Evolutionary conservation across 2,329 filamentous ascomycete genomes (phyloP), one percentile per base, ranked within the genome.

Genomic region (Reticulascus tulasneorum): DNA sequence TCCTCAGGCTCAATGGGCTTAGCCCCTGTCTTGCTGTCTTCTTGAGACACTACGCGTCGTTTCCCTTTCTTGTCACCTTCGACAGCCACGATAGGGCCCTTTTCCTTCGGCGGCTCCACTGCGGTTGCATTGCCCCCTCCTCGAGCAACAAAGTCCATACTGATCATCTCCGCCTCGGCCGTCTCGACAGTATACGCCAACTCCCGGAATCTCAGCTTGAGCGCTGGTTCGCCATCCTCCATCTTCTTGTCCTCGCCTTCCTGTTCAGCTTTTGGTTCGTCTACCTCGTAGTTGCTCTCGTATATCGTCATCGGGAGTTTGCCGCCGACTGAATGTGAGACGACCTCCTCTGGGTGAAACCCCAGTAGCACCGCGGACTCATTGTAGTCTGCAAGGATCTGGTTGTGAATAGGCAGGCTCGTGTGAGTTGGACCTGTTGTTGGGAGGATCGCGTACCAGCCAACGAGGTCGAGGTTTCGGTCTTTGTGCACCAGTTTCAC

Each of bases 81-180:
- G 8, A 71, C 61, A 24, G 66, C 62, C 29, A 57, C 56, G 27
- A 54, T 54, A 3, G 57, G 55, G n/a, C 64, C 55, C 38, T 69
- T 67, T 38, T 69, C 66, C 49, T 61, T 64, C 36, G 51, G 46
- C 9, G 51, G 47, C 19, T 51, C 50, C 23, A 78, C 66, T 21
- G 79, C 79, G 9, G 84, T 81, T 17, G 89, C 90, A 52, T 86
- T 91, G 30, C 86, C 86, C 29, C 85, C 86, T 24, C 86, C 87
- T 34, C 83, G 82, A 1, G 91, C 90, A 15, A 98, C 84, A 47
- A 90, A 94, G 60, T 96, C 89, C 53, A 98, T 86, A 49, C 86
- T 86, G 47, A 98, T 97, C 89, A 96, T 96, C 62, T 98, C 93
- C 2, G 90, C 90, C 59, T 97, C 90, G 9, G 87, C 88, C 1